Evolutionary conservation across 345 rosid genomes (phyloP).

Genomic region (Pseudoturritis turrita): DNA sequence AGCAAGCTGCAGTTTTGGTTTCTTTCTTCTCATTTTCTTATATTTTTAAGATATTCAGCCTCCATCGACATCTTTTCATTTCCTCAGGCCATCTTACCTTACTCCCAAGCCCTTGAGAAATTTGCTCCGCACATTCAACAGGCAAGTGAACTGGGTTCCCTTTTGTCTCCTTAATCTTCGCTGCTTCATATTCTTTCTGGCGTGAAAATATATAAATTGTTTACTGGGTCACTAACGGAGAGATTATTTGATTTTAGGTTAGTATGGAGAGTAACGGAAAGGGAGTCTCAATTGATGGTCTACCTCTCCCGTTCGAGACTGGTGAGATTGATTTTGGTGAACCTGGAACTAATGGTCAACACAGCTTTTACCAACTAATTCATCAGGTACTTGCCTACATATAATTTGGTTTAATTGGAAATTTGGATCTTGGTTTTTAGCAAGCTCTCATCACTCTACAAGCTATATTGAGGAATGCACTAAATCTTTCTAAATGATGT

Average conservation of each 20-base stretch:
- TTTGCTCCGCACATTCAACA: slow-evolving; percentile 96
- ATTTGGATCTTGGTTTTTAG: neutral
- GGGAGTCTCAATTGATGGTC: slow-evolving; percentile 92
- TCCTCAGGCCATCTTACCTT: slow-evolving; percentile 88
- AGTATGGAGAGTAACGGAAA: slow-evolving; percentile 99
- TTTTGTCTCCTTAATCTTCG: neutral
- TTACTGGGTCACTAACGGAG: neutral
- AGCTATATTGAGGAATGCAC: neutral
- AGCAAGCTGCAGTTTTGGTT: neutral
- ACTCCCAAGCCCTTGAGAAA: slow-evolving; percentile 93
- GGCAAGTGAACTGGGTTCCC: slow-evolving; percentile 38
- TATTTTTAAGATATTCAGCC: neutral
- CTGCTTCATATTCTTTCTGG: neutral
- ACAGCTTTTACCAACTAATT: slow-evolving; percentile 98
- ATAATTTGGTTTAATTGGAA: neutral
- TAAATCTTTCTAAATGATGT: neutral
- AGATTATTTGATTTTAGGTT: slow-evolving; percentile 43
- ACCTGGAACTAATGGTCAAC: slow-evolving; percentile 98
- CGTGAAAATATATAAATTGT: neutral
- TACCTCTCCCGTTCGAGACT: slow-evolving; percentile 74
- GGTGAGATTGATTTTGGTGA: slow-evolving; percentile 99
- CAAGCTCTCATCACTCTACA: neutral
- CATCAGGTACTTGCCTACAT: slow-evolving; percentile 62
- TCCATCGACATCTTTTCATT: slow-evolving; percentile 12
- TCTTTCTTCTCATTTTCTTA: neutral